Evolutionary conservation across 2,329 filamentous ascomycete genomes (phyloP).

Genomic region (Aspergillus ochraceoroseus): DNA sequence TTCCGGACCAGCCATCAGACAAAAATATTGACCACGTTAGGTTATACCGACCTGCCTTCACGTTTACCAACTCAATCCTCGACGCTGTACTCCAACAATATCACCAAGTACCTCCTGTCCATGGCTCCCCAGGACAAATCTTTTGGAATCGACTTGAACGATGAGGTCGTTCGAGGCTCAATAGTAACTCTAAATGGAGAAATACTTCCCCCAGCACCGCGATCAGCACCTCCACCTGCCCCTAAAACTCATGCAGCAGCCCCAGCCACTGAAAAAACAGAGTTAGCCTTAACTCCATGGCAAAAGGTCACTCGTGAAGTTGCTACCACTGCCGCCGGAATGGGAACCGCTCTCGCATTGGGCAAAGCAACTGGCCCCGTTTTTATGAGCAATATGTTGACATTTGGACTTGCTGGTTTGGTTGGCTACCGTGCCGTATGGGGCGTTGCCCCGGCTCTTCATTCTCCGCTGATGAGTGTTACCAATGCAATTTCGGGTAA

Average conservation of each 20-base stretch:
- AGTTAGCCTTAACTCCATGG: slow-evolving; percentile 71
- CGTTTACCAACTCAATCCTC: slow-evolving; percentile 83
- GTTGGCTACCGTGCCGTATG: slow-evolving; percentile 86
- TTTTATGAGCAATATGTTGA: slow-evolving; percentile 85
- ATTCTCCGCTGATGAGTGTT: slow-evolving; percentile 86
- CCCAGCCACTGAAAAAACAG: slow-evolving; percentile 49
- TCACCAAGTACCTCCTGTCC: slow-evolving; percentile 80
- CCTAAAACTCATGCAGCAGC: slow-evolving; percentile 48
- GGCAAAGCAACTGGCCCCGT: slow-evolving; percentile 76
- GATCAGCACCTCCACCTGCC: slow-evolving; percentile 56
- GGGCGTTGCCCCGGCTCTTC: slow-evolving; percentile 76
- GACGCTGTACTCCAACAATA: slow-evolving; percentile 89
- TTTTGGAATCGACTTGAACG: slow-evolving; percentile 73
- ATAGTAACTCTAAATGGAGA: slow-evolving; percentile 77
- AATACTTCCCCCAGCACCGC: slow-evolving; percentile 69
- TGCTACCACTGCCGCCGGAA: slow-evolving; percentile 66
- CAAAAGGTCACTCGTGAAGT: slow-evolving; percentile 75
- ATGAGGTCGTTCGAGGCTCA: slow-evolving; percentile 79
- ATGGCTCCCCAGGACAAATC: slow-evolving; percentile 72
- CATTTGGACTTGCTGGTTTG: slow-evolving; percentile 74
- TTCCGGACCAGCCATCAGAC: not conserved
- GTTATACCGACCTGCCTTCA: slow-evolving; percentile 83
- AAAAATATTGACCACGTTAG: slow-evolving; percentile 31
- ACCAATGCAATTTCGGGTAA: slow-evolving; percentile 83
- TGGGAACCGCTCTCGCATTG: slow-evolving; percentile 68